Evolutionary conservation across 768 basidiomycete species (phyloP), one percentile per base, ranked within the genome.

Genomic region (Boletus rex-veris): DNA sequence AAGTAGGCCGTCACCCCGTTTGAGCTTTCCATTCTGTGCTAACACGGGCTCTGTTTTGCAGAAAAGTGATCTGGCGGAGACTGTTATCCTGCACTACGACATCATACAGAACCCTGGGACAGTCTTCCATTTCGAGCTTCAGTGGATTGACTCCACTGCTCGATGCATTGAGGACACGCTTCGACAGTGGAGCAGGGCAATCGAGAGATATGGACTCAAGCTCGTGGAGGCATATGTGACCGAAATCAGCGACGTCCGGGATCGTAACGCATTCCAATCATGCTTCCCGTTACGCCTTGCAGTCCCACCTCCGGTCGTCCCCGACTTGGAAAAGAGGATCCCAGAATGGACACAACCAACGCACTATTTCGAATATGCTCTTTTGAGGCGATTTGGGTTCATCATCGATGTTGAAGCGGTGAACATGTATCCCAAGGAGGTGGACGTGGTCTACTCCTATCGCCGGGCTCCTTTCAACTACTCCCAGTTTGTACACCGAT

Each of bases 131-230:
- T 94, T 98, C 62, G 95, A 99, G 70, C 77, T 99, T 28, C 91
- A 96, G 57, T 99, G 97, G 96, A 87, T 98, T 38, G 94, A 92
- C 3, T 89, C 94, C 2, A 94, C 93, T 1, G 92, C 94, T 21
- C 83, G 90, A 19, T 87, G 86, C 58, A 89, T 98, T 48, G 95
- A 98, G 58, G 93, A 96, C 59, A 80, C 88, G 48, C 77, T 97
- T 21, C 83, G 88, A 37, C 78, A 81, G 48, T 94, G 93, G 89
- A 82, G 81, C 51, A 78, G 90, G 38, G 79, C 82, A 5, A 90
- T 95, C 42, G 94, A 96, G 58, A 80, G 86, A 47, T 93, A 93
- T 56, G 96, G 96, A 4, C 76, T 98, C 51, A 90, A 84, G 67
- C 82, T 99, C 10, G 90, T 98, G 21, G 97, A 98, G 67, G 91